A percentile compares a stretch with the other conserved stretches of the same genome.
Evolutionary conservation across 805 yeast genomes (phyloP).

Genomic region (Candida ortonii): DNA sequence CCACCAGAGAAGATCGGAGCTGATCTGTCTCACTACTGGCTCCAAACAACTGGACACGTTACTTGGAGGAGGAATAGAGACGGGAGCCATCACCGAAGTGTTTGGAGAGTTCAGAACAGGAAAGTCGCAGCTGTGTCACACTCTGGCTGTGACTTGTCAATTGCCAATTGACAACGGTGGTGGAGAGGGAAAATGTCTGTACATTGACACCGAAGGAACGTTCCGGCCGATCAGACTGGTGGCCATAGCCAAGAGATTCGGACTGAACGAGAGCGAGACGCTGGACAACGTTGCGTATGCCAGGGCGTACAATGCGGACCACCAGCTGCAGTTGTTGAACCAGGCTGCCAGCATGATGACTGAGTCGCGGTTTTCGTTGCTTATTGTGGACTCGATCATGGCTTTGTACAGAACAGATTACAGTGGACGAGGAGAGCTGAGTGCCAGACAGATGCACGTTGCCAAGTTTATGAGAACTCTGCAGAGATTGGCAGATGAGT

Average conservation of each 20-base stretch:
- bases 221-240: conserved; percentile 89
- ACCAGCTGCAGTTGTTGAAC: conserved; percentile 79
- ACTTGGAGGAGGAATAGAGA: conserved; percentile 94
- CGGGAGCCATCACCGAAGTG: conserved; percentile 94
- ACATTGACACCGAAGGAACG: conserved; percentile 96
- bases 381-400: conserved; percentile 97
- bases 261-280: conserved; percentile 90
- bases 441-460: conserved; percentile 92
- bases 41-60: conserved; percentile 90
- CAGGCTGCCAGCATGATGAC: conserved; percentile 97
- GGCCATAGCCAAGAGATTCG: conserved; percentile 87
- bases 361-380: conserved; percentile 81
- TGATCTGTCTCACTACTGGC: conserved; percentile 93
- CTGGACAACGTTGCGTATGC: conserved; percentile 96
- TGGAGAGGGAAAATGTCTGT: conserved; percentile 96
- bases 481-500: conserved; percentile 94
- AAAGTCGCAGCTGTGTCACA: conserved; percentile 94
- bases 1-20: conserved; percentile 82
- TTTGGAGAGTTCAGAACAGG: conserved; percentile 98
- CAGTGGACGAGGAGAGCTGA: conserved; percentile 91
- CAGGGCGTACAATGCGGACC: conserved; percentile 95
- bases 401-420: conserved; percentile 93
- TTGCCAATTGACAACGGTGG: conserved; percentile 96
- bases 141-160: conserved; percentile 95
- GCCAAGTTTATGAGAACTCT: conserved; percentile 89